Evolutionary conservation across 148 eudicot genomes (phyloP), one percentile per base, ranked within the genome.

Genomic region (Spergularia bocconei): DNA sequence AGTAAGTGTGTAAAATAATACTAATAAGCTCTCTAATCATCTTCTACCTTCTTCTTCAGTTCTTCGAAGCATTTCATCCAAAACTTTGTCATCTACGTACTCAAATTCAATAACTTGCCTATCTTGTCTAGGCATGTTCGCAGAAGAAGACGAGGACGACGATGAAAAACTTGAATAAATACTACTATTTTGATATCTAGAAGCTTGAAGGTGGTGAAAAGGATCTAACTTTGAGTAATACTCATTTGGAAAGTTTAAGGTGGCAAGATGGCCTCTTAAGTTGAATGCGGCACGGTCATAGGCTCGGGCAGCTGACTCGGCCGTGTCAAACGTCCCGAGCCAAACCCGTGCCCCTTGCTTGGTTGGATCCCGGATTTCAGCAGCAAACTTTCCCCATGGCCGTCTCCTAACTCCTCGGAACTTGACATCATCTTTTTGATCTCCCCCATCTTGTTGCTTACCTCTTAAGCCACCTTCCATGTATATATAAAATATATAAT

Each of bases 1-100:
- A n/a, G n/a, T n/a, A n/a, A n/a, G n/a, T 55, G 21, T 58, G 21
- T 58, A 20, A 52, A 54, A n/a, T 9, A 3, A 47, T 50, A 51
- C n/a, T 11, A n/a, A 39, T 52, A 15, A 19, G n/a, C 54, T 12
- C 4, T 12, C 13, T 2, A 33, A 29, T 51, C 38, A 51, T 23
- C 41, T 29, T 47, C 48, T n/a, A 50, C 77, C 41, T 12, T 80
- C 69, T 33, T 73, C 61, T 67, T 74, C 74, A 1, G 72, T 63
- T 63, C 74, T 65, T 19, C 81, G 82, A 67, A 90, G 94, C 86
- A 90, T 87, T 13, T 88, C 88, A 67, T 90, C 88, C 82, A 90
- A 63, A 50, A 90, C 84, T n/a, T 74, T 72, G 25, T 88, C 81
- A 65, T 90, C 94, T 50, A 85, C 79, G 62, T 65, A 90, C 84